These are phyloP conservation scores for Penicillium chermesinum DNA, from an alignment of 495 filamentous ascomycete genomes.

Conservation along the genomic window DNA sequence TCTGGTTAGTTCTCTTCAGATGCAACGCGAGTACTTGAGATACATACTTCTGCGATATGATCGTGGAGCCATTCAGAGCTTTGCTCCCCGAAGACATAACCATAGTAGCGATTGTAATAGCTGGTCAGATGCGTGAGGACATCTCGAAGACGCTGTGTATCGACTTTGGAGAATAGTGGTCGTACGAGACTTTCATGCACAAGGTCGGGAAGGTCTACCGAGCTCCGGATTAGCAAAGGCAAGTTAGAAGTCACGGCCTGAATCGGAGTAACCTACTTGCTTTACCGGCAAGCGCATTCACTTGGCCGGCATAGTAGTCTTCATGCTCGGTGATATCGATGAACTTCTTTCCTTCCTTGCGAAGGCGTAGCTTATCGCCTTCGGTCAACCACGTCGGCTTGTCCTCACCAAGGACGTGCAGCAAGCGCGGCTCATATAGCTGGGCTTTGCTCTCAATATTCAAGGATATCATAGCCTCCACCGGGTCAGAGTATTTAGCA, in stretches of 20 bases:
- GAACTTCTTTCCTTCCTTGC: constrained; percentile 7
- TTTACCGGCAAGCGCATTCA: constrained; percentile 2
- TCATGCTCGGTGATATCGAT: constrained; percentile 13
- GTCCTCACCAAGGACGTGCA: constrained; percentile 1
- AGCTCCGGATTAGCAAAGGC: no score
- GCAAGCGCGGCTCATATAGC: constrained; percentile 4
- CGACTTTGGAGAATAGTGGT: constrained; percentile 7
- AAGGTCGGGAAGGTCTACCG: constrained; percentile 7
- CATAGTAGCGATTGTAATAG: constrained; percentile 12
- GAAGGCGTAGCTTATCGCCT: constrained; percentile 11
- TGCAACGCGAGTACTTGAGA: background rate
- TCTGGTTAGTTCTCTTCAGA: background rate
- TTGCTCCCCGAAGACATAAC: constrained; percentile 6
- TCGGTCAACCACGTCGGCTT: constrained; percentile 11
- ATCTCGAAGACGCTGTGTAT: constrained; percentile 1
- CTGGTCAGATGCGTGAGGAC: constrained; percentile 11
- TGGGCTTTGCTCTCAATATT: background rate
- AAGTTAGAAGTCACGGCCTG: background rate
- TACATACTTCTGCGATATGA: constrained; percentile 9
- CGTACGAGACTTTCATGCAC: constrained; percentile 7
- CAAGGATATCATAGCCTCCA: constrained; percentile 1
- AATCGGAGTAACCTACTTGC: background rate
- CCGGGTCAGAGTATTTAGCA: constrained; percentile 6
- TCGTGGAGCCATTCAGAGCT: constrained; percentile 12
- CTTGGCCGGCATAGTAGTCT: constrained; percentile 7